Evolutionary conservation across 139 green algal genomes (phyloP).

Genomic region (Micromonas pusilla): DNA sequence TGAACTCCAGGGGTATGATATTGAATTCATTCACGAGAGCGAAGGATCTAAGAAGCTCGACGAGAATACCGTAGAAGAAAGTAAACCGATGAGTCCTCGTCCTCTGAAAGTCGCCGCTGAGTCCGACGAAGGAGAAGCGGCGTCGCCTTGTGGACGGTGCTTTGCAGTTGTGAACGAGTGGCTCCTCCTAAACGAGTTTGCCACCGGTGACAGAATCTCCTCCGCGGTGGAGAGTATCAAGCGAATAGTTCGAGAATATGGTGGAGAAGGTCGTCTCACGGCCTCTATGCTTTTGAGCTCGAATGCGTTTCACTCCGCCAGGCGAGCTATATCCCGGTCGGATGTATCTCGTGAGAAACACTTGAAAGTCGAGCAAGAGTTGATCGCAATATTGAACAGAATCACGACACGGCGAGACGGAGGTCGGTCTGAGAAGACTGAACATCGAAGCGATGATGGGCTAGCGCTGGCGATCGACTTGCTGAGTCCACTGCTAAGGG

Average conservation of each 20-base stretch:
- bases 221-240: background rate
- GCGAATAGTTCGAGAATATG: background rate
- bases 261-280: background rate
- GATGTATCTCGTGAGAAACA: background rate
- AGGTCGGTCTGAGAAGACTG: background rate
- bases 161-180: too few species aligned
- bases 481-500: background rate
- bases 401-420: background rate
- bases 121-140: too few species aligned
- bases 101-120: too few species aligned
- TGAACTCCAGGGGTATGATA: background rate
- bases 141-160: too few species aligned
- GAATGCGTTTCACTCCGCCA: background rate
- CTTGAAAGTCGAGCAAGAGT: background rate
- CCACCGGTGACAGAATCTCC: too few species aligned
- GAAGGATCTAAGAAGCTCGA: too few species aligned
- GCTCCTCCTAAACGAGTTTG: too few species aligned
- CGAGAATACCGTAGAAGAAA: background rate
- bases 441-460: background rate
- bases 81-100: too few species aligned
- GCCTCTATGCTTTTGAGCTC: background rate
- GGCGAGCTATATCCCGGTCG: background rate
- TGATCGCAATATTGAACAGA: background rate
- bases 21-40: too few species aligned
- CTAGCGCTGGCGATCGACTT: too few species aligned